Base-by-base conservation (phyloP, 768 basidiomycete species). In the Calocybe indica region DNA sequence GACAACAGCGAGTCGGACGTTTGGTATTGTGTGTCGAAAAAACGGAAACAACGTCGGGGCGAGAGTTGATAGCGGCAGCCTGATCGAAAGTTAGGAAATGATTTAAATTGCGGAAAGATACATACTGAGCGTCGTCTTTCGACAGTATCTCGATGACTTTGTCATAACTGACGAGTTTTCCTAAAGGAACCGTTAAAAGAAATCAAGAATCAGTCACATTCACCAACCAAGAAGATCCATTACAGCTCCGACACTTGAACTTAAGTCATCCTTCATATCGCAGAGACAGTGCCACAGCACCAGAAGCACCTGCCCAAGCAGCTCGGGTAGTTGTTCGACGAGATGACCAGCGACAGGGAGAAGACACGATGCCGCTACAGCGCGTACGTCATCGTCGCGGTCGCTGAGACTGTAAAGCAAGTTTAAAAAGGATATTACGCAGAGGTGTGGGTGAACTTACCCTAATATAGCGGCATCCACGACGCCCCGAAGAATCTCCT, bases 261-360 rank as follows among this genome's bases (percentile, higher is more conserved):
- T 92, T 2, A 99, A 67, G 57, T 99, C 96, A 62, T 99, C 96
- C 60, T 92, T 94, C 80, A 95, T 92, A 57, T 91, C 88, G 22
- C 79, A 79, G 34, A 99, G 68, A 58, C 94, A 97, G 51, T 76
- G 78, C 93, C 95, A 97, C 6, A 99, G 69, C 2, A 96, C 90
- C 6, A 83, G 72, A 44, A 98, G 72, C 28, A 99, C 80, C 10
- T 74, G 73, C 45, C 79, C 74, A 1, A 97, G 71, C 8, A 84
- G 81, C 38, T 83, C 80, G 7, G 83, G 81, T 6, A 97, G 66
- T 51, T 81, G 78, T 28, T 80, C 69, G 4, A 96, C 91, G 32
- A 99, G 77, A 51, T 85, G 82, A 1, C 75, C 73, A 0, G 90
- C 83, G n/a, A 99, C 82, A 1, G 96, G 96, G 5, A 90, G 68